A percentile compares a stretch with the other conserved stretches of the same genome.
These are phyloP conservation scores for Phaseolus coccineus DNA, from an alignment of 331 rosid genomes.

Conservation along the genomic window DNA sequence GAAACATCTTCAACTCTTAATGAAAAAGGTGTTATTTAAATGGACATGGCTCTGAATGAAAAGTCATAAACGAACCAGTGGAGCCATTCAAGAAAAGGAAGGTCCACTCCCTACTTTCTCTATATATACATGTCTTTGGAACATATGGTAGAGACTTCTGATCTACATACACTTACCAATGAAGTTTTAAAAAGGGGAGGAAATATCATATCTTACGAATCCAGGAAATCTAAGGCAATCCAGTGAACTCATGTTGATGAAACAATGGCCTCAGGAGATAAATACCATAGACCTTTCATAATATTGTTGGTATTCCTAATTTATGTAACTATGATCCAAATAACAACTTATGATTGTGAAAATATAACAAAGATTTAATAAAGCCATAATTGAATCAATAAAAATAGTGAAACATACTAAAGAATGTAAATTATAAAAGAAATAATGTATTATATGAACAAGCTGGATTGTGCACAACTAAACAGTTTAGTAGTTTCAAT, in stretches of 20 bases:
- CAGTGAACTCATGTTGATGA: neutral
- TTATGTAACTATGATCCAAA: neutral
- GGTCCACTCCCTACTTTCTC: neutral
- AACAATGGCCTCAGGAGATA: neutral
- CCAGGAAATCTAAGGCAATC: neutral
- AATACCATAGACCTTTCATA: neutral
- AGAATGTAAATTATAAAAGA: neutral
- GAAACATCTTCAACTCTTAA: neutral
- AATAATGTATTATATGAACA: conserved; percentile 30
- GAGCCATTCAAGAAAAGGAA: neutral
- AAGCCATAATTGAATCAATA: conserved; percentile 19
- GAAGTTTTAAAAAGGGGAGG: neutral
- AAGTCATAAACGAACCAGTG: neutral
- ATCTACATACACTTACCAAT: neutral
- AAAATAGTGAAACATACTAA: neutral
- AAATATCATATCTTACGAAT: neutral
- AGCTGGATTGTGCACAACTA: conserved; percentile 6
- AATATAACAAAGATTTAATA: conserved; percentile 23
- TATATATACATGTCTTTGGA: neutral
- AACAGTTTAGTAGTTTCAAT: conserved; percentile 29
- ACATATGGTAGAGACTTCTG: neutral
- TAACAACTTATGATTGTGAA: neutral
- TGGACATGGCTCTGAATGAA: neutral
- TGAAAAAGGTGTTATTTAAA: neutral
- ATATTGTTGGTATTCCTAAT: conserved; percentile 1